Conservation (phyloP, 257 asterid genomes). For the Rauvolfia tetraphylla region DNA sequence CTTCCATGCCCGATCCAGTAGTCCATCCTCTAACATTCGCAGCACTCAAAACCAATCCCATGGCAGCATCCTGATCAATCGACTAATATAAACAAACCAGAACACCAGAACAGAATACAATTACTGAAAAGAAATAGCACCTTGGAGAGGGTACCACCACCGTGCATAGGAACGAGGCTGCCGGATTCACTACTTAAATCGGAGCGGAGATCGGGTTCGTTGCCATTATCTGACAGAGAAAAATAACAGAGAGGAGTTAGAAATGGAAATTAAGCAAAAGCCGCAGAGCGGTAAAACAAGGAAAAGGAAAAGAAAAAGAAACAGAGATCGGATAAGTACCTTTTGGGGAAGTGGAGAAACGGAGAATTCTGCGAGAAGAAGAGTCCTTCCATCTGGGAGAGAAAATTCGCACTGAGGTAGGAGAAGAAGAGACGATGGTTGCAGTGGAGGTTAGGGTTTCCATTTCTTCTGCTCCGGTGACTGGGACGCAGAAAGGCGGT, state of each 20-base stretch:
- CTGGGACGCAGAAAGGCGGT: background rate
- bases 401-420: constrained; percentile 51
- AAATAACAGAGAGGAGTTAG: background rate
- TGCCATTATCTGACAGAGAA: constrained; percentile 32
- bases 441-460: constrained; percentile 50
- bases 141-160: constrained; percentile 55
- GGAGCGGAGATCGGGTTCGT: constrained; percentile 51
- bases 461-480: constrained; percentile 34
- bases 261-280: background rate
- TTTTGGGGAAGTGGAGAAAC: constrained; percentile 59
- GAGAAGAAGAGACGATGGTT: constrained; percentile 28
- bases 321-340: constrained; percentile 28
- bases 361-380: constrained; percentile 43
- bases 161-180: constrained; percentile 44
- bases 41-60: constrained; percentile 84
- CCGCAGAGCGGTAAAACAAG: background rate
- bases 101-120: background rate
- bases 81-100: background rate
- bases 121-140: constrained; percentile 12
- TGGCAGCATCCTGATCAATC: constrained; percentile 68
- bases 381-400: constrained; percentile 37
- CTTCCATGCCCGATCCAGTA: constrained; percentile 94
- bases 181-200: constrained; percentile 28
- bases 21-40: constrained; percentile 93
- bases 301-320: background rate